phyloP scores from a whole-genome alignment of 2,329 filamentous ascomycete genomes.

The Aciculosporium take region DNA sequence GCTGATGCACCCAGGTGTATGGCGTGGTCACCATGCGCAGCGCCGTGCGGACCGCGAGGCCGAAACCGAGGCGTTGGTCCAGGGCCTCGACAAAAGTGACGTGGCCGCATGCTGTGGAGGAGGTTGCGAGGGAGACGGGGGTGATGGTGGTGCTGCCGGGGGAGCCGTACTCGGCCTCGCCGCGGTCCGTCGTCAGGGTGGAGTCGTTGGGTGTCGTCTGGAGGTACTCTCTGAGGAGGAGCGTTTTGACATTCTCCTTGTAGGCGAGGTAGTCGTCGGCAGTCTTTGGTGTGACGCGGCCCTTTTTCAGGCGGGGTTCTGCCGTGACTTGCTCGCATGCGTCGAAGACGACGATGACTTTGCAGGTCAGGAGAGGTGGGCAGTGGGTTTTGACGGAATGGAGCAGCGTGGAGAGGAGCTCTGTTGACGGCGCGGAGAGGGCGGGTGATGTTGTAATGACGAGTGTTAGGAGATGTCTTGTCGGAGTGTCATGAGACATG shows the following conservation, averaged over 20 bases:
- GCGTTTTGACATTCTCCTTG: conserved; percentile 30
- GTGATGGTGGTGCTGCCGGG: conserved; percentile 17
- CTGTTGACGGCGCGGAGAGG: conserved; percentile 37
- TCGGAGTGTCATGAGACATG: neutral
- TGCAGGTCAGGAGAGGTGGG: conserved; percentile 24
- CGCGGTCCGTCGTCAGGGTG: conserved; percentile 9
- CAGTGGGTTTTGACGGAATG: conserved; percentile 31
- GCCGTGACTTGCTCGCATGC: conserved; percentile 32
- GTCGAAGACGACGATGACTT: conserved; percentile 37
- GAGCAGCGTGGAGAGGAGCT: conserved; percentile 33
- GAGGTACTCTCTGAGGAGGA: conserved; percentile 16
- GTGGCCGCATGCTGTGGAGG: conserved; percentile 17
- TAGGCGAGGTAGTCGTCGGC: conserved; percentile 28
- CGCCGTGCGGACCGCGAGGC: conserved; percentile 37
- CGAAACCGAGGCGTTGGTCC: conserved; percentile 35
- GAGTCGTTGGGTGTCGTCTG: neutral
- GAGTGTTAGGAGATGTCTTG: conserved; percentile 11
- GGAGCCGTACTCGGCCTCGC: conserved; percentile 35
- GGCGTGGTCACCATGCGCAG: conserved; percentile 31
- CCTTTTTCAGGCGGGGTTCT: conserved; percentile 35
- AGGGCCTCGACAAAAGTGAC: conserved; percentile 35
- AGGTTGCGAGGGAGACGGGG: conserved; percentile 6
- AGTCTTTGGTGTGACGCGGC: conserved; percentile 32
- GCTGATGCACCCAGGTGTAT: conserved; percentile 43
- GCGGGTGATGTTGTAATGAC: conserved; percentile 42